These are phyloP conservation scores for Penicillium angulare DNA, from an alignment of 495 filamentous ascomycete genomes.

Conservation along the genomic window DNA sequence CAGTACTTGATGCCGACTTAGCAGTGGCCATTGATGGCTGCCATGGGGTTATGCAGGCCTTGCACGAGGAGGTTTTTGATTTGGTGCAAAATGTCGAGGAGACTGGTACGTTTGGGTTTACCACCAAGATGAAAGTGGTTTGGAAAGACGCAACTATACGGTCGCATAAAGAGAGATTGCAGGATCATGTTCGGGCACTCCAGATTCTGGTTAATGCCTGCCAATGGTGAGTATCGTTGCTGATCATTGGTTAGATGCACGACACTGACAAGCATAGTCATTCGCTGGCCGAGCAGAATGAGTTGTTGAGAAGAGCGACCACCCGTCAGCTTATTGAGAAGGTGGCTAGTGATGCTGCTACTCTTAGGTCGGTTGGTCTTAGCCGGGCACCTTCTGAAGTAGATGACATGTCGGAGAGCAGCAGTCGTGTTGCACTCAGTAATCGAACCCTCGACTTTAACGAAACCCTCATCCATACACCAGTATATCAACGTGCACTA, in stretches of 20 bases:
- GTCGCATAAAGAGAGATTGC: conserved; percentile 39
- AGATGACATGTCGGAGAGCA: conserved; percentile 26
- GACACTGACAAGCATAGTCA: conserved; percentile 18
- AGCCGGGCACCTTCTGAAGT: conserved; percentile 23
- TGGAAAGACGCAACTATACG: conserved; percentile 48
- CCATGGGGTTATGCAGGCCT: conserved; percentile 36
- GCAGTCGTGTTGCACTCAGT: conserved; percentile 27
- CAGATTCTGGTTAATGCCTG: conserved; percentile 45
- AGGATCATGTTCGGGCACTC: conserved; percentile 39
- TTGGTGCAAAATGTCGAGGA: conserved; percentile 25
- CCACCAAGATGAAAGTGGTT: conserved; percentile 25
- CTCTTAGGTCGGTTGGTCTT: conserved; percentile 28
- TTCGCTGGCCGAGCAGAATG: conserved; percentile 33
- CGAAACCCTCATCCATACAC: conserved; percentile 22
- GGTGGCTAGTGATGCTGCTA: conserved; percentile 40
- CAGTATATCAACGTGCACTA: conserved; percentile 27
- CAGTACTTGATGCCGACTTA: conserved; percentile 31
- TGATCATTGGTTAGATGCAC: background rate
- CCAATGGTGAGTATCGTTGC: conserved; percentile 34
- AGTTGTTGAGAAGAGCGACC: conserved; percentile 32
- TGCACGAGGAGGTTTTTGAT: conserved; percentile 37
- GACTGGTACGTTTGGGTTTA: conserved; percentile 16
- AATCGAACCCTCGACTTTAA: conserved; percentile 42
- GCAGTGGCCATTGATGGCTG: conserved; percentile 43
- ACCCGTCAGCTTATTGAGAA: conserved; percentile 40